phyloP scores from a whole-genome alignment of 371 early-diverging fungal genomes.

The Thermomucor indicae-seudaticae region DNA sequence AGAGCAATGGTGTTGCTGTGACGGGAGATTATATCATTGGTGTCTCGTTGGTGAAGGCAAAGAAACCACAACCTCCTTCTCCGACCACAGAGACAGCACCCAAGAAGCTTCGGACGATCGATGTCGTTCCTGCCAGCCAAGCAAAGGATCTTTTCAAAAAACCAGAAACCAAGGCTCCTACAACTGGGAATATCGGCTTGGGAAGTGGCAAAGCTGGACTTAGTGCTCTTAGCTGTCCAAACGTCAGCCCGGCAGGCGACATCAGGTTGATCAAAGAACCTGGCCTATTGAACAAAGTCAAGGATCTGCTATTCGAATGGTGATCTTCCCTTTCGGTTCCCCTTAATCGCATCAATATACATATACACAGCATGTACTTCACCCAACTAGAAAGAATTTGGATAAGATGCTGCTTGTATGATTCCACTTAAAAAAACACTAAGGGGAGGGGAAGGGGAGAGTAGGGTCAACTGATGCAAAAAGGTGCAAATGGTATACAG shows the following conservation, averaged over 20 bases:
- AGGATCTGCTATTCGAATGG: constrained; percentile 9
- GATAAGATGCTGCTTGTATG: no score
- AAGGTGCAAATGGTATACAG: no score
- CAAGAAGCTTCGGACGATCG: neutral
- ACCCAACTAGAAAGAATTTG: no score
- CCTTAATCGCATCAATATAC: no score
- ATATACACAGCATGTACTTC: no score
- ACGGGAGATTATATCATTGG: constrained; percentile 6
- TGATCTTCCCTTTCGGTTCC: no score
- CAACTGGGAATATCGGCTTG: neutral
- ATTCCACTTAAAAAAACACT: no score
- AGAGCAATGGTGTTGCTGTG: constrained; percentile 5
- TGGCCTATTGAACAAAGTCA: constrained; percentile 1
- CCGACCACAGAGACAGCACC: neutral
- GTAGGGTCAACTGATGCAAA: no score
- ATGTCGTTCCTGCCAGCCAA: constrained; percentile 2
- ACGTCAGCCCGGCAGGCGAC: constrained; percentile 1
- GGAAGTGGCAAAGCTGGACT: constrained; percentile 10
- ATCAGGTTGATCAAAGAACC: constrained; percentile 1
- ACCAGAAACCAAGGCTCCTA: neutral
- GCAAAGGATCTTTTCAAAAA: constrained; percentile 12
- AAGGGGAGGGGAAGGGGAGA: no score
- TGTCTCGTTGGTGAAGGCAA: constrained; percentile 2
- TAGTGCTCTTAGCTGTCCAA: constrained; percentile 6
- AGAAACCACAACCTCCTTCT: neutral